phyloP scores from a whole-genome alignment of 345 rosid genomes.

The Isatis tinctoria region DNA sequence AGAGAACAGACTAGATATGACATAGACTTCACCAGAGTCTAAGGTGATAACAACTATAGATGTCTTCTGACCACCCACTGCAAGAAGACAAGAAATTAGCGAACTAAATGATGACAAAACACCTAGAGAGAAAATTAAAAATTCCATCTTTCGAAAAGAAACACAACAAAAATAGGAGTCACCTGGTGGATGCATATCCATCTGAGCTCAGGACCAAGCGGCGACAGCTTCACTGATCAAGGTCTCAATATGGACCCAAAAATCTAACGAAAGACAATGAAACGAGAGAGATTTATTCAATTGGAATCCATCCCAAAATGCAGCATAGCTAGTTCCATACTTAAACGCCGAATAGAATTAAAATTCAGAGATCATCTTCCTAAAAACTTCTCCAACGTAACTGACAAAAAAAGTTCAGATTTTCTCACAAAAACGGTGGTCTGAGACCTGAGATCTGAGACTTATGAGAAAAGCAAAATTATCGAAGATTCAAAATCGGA shows the following conservation, averaged over 20 bases:
- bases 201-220: slow-evolving; percentile 27
- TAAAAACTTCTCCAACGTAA: background rate
- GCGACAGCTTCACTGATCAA: slow-evolving; percentile 9
- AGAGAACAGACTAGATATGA: slow-evolving; percentile 59
- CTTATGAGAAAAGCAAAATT: background rate
- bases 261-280: background rate
- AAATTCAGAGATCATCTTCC: background rate
- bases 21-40: slow-evolving; percentile 71
- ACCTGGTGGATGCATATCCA: slow-evolving; percentile 64
- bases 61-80: slow-evolving; percentile 63
- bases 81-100: slow-evolving; percentile 10
- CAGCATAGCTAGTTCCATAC: background rate
- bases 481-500: background rate
- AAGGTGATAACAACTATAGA: slow-evolving; percentile 71
- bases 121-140: background rate
- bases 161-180: background rate
- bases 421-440: background rate
- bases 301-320: background rate
- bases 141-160: background rate
- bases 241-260: background rate
- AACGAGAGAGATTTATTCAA: no score
- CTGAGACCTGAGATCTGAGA: slow-evolving; percentile 19
- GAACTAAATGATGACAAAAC: background rate
- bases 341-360: no score
- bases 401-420: background rate